phyloP scores from a whole-genome alignment of 345 rosid genomes.

The Brassica cretica region DNA sequence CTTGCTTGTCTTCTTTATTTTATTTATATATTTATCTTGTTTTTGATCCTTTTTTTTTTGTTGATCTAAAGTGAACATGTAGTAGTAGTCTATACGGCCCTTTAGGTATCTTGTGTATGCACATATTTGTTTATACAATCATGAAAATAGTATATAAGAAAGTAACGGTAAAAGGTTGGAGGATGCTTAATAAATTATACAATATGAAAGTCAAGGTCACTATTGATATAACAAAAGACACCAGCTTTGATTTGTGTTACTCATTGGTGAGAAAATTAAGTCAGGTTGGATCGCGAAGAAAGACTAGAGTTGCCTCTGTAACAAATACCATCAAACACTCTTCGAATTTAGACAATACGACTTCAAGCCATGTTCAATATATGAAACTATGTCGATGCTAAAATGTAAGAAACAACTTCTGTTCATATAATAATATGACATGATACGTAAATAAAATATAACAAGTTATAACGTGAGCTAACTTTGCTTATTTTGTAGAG shows the following conservation, averaged over 20 bases:
- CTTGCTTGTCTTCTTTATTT: constrained; percentile 25
- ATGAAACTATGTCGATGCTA: neutral
- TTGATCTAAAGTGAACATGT: constrained; percentile 21
- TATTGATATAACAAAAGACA: neutral
- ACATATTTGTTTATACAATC: constrained; percentile 9
- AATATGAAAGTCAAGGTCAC: neutral
- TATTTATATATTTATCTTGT: neutral
- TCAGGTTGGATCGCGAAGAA: neutral
- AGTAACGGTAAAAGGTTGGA: neutral
- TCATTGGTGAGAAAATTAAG: neutral
- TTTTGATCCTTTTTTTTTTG: constrained; percentile 21
- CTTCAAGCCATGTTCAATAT: neutral
- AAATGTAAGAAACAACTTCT: neutral
- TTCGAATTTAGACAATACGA: constrained; percentile 3
- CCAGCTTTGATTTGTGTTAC: neutral
- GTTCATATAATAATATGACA: neutral
- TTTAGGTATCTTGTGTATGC: constrained; percentile 5
- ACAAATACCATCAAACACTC: neutral
- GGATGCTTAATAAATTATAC: neutral
- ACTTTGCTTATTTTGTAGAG: neutral
- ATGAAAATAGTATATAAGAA: neutral
- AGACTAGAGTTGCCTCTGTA: neutral
- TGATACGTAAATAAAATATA: neutral
- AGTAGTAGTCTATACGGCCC: constrained; percentile 2
- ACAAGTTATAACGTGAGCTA: neutral